Evolutionary conservation across 1,139 yeast genomes (phyloP), one percentile per base, ranked within the genome.

Genomic region (Geotrichum siamense): DNA sequence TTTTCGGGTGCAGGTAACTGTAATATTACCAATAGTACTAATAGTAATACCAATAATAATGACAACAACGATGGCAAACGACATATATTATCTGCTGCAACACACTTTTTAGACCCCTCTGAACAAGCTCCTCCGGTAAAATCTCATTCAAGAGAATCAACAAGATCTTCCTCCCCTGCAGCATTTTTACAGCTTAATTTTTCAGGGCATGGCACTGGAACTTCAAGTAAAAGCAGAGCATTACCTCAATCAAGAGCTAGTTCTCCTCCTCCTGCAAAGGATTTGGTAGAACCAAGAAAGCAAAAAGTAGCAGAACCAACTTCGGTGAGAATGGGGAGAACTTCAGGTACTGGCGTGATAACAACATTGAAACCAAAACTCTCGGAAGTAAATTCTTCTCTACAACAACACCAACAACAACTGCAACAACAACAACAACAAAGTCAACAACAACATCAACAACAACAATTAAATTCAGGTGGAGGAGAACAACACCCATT

Each of bases 241-340:
- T 54, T 48, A 15, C 56, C 57, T n/a, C 53, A 50, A 9, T 51
- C 56, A 8, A 36, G 56, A n/a, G 53, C 54, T 10, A 51, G 39
- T 27, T 48, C 55, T 5, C 52, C 57, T 5, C 51, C 55, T n/a
- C 56, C 56, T 4, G 29, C 47, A 2, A 39, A 44, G 31, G 43
- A 39, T 17, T 43, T 53, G 27, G 55, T 53, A 3, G 52, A 49
- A 9, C 45, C 49, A 4, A 39, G 55, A 5, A 45, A 47, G 6
- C 25, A 46, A 9, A 31, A 23, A 1, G 50, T 47, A 2, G 41
- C 43, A 6, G 43, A 43, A 8, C 49, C 40, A 34, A 50, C 51
- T 3, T 40, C 50, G 23, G 41, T 52, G 44, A 44, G 47, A 22
- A 39, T 46, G 9, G 48, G 29, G 39, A 43, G 32, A 38, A 39